Evolutionary conservation across 169 alveolate species (phyloP), one percentile per base, ranked within the genome.

Genomic region (Plasmodium chabaudi): DNA sequence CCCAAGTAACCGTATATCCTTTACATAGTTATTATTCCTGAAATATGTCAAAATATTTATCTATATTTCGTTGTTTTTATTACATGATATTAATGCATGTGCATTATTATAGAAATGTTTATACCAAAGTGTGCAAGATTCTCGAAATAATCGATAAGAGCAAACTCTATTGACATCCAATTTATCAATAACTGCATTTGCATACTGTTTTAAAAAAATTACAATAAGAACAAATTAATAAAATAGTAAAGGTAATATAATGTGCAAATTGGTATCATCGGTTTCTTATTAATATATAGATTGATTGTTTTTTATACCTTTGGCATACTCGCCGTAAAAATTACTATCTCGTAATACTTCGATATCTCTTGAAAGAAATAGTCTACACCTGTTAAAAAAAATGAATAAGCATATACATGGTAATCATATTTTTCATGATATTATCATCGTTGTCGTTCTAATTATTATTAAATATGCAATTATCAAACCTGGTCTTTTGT

Each of bases 1-100:
- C n/a, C 98, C 97, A 13, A 96, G 72, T 59, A 88, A 93, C 5
- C 94, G 79, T 63, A 96, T 75, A 67, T 97, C 98, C 82, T 97
- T 97, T 0, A 96, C 95, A 89, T 88, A 96, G 17, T 87, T 65
- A 42, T 96, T 96, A 44, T 94, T 93, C 88, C 94, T 90, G 72
- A 15, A 65, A 44, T 39, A 63, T 39, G 19, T 27, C 13, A 59
- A 34, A 34, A 13, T 44, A 47, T 42, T 9, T 39, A 39, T 21
- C 6, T 34, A 51, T 15, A 12, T 61, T 72, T 57, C 42, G 15
- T 42, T 39, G 9, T 67, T 42, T 67, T 65, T 39, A 10, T 23
- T 47, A 25, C 21, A 25, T 71, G 21, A 17, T 55, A 9, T 44
- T 49, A 34, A 34, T 34, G 6, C 5, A 34, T 34, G 42, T 34